Base-by-base conservation (phyloP, 176 grass and related monocot species). In the Alloteropsis semialata region DNA sequence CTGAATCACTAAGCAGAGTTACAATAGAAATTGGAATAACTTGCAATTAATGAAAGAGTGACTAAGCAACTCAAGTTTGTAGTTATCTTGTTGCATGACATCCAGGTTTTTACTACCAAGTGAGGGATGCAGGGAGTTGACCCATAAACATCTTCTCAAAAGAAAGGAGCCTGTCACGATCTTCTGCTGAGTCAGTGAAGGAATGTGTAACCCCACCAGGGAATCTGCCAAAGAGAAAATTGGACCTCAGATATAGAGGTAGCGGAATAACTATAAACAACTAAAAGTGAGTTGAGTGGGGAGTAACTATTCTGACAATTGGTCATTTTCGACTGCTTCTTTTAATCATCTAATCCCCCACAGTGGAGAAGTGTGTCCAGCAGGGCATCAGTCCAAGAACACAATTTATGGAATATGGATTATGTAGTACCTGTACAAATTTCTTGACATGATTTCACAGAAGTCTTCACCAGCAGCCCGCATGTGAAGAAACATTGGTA, bases 401-500 rank as follows among this genome's bases (percentile, higher is more conserved):
- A 65, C 2, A 21, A 39, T 64, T 39, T 78, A 22, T 51, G 4
- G 28, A 63, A 62, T 48, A 48, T 21, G 59, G 41, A 64, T 82
- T 74, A 42, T 59, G 12, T 19, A 60, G 63, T 56, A 98, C 96
- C 96, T 98, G 48, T 86, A 75, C 68, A 88, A 82, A 75, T 98
- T 95, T 66, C 29, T 73, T 33, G 89, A 59, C 42, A 98, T 57
- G 68, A 98, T 92, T 79, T 98, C 72, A 81, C 93, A 93, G 42
- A 95, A 98, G 79, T 98, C 96, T 84, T 92, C 91, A 87, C 87
- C 90, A 59, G 96, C 93, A 93, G 93, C 93, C 28, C 91, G 89
- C 96, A 98, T 98, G 73, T 96, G 96, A 80, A 98, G 85, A 96
- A 98, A 98, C 93, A 98, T 93, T 41, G 96, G 96, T 41, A 98